A percentile compares a stretch with the other conserved stretches of the same genome.
These are phyloP conservation scores for Sporisorium sorghi DNA, from an alignment of 1,284 basidiomycete species.

Conservation along the genomic window DNA sequence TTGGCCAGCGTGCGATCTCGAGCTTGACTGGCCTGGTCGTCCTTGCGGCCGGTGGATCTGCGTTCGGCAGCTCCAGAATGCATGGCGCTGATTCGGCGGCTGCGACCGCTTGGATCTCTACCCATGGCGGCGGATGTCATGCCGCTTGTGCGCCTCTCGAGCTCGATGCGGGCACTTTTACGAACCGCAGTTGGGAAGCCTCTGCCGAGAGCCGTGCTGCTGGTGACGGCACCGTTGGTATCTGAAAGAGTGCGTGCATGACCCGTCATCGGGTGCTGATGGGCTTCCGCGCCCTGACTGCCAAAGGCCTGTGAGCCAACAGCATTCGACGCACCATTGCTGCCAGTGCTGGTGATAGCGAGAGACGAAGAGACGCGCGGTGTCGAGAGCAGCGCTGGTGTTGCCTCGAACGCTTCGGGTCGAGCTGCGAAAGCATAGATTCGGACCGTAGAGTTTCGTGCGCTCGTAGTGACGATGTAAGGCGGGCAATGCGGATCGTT, in stretches of 20 bases:
- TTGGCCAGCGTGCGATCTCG: constrained; percentile 48
- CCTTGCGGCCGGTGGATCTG: constrained; percentile 30
- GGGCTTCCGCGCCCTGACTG: constrained; percentile 4
- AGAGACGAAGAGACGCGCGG: constrained; percentile 23
- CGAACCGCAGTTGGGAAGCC: constrained; percentile 35
- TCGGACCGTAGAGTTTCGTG: constrained; percentile 31
- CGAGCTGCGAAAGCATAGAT: constrained; percentile 49
- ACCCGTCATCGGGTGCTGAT: constrained; percentile 1
- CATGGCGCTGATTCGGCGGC: constrained; percentile 51
- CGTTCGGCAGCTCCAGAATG: constrained; percentile 38
- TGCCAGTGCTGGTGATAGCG: constrained; percentile 2
- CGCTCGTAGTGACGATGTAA: constrained; percentile 46
- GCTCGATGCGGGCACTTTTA: constrained; percentile 34
- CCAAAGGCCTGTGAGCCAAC: background rate
- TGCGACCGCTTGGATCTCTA: constrained; percentile 46
- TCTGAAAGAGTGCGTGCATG: constrained; percentile 8
- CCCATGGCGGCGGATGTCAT: constrained; percentile 34
- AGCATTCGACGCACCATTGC: background rate
- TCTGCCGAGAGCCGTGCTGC: constrained; percentile 25
- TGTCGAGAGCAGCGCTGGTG: constrained; percentile 33
- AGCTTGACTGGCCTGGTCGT: constrained; percentile 25
- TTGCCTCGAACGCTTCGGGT: constrained; percentile 32
- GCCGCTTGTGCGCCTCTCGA: constrained; percentile 42
- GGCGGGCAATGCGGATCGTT: constrained; percentile 5
- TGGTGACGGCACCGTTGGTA: constrained; percentile 15